Conservation (phyloP, 2,329 filamentous ascomycete species). For the Fusarium napiforme region DNA sequence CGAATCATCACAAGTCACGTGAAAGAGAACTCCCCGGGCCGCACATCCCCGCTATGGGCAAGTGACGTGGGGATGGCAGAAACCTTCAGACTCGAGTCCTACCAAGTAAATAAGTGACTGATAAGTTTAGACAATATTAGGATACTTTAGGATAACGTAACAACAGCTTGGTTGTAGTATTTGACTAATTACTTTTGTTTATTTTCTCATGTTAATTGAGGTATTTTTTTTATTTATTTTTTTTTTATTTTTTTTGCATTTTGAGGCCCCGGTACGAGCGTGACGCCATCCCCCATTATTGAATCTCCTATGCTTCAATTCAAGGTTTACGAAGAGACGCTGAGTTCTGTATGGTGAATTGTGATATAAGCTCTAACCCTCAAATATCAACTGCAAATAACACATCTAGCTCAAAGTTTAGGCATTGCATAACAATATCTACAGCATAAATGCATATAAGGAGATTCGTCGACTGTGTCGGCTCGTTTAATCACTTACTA, state of each 20-base stretch:
- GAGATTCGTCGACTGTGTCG: background rate
- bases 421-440: background rate
- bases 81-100: background rate
- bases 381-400: background rate
- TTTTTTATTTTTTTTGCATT: too few relatives aligned
- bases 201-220: too few relatives aligned
- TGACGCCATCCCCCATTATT: constrained; percentile 2
- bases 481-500: background rate
- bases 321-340: background rate
- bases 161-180: background rate
- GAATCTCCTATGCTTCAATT: background rate
- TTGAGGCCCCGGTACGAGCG: background rate
- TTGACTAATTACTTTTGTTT: background rate
- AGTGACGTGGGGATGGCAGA: background rate
- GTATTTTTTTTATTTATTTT: too few relatives aligned
- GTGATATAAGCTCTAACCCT: background rate
- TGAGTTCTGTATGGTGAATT: background rate
- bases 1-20: constrained; percentile 3
- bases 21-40: background rate
- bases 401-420: too few relatives aligned
- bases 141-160: background rate
- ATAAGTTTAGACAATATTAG: background rate
- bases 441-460: background rate
- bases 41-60: constrained; percentile 6
- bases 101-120: background rate